Evolutionary conservation across 805 yeast species (phyloP).

Genomic region (Lipomyces mesembrius): DNA sequence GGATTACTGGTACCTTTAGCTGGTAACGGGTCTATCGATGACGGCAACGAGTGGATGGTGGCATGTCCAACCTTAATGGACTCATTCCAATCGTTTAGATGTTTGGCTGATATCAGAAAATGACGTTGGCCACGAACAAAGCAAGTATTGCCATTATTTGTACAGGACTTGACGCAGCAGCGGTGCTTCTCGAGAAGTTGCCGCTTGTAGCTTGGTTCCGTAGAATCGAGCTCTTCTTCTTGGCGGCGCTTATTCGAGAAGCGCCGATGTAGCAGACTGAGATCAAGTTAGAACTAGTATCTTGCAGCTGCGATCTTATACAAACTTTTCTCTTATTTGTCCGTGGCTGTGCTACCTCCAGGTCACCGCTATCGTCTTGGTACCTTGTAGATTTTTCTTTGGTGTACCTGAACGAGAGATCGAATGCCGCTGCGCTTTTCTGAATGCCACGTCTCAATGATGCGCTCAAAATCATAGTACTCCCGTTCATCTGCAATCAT

Average conservation of each 20-base stretch:
- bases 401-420: constrained; percentile 1
- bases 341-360: background rate
- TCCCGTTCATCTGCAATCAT: too few species aligned
- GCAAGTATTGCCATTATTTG: constrained; percentile 4
- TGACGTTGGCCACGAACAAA: constrained; percentile 4
- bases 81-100: constrained; percentile 6
- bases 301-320: background rate
- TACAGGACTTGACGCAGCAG: background rate
- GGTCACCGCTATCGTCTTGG: background rate
- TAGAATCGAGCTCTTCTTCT: constrained; percentile 4
- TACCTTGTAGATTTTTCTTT: background rate
- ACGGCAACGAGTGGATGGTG: background rate
- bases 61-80: constrained; percentile 5
- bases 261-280: background rate
- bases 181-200: background rate
- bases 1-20: constrained; percentile 2
- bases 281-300: background rate
- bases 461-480: too few species aligned
- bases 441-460: background rate
- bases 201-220: background rate
- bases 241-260: constrained; percentile 6
- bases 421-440: background rate
- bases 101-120: constrained; percentile 3
- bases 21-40: background rate
- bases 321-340: background rate